Percentiles rank a stretch among this genome's conserved stretches.
Conservation (phyloP, 495 filamentous ascomycete species). For the Schizothecium vesticola region DNA sequence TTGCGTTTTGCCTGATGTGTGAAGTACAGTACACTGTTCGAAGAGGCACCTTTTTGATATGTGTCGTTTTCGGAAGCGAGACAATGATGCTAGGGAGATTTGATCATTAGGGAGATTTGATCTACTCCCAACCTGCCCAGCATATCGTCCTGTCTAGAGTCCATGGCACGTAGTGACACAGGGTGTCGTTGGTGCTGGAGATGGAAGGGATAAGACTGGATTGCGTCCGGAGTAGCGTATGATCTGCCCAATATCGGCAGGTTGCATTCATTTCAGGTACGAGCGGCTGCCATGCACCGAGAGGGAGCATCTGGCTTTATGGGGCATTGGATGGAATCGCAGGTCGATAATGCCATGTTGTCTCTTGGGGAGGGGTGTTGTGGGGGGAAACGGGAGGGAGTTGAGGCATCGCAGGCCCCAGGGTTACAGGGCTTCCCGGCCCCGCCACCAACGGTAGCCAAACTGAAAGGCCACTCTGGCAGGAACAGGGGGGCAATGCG, state of each 20-base stretch:
- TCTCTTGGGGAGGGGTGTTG: background rate
- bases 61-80: background rate
- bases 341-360: conserved; percentile 15
- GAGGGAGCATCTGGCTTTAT: background rate
- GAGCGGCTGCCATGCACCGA: background rate
- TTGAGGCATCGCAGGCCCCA: background rate
- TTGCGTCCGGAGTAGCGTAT: background rate
- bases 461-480: conserved; percentile 32
- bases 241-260: background rate
- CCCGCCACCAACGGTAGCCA: conserved; percentile 6
- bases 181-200: background rate
- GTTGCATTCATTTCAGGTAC: background rate
- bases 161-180: background rate
- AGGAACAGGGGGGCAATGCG: conserved; percentile 21
- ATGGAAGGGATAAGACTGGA: background rate
- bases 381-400: background rate
- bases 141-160: background rate
- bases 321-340: background rate
- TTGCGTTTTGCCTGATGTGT: background rate
- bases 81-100: background rate
- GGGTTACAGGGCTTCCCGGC: conserved; percentile 1
- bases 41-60: background rate
- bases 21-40: background rate
- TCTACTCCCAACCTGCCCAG: no score
- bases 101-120: background rate